phyloP scores from a whole-genome alignment of 1,284 basidiomycete genomes.

The Kalmanozyma brasiliensis region DNA sequence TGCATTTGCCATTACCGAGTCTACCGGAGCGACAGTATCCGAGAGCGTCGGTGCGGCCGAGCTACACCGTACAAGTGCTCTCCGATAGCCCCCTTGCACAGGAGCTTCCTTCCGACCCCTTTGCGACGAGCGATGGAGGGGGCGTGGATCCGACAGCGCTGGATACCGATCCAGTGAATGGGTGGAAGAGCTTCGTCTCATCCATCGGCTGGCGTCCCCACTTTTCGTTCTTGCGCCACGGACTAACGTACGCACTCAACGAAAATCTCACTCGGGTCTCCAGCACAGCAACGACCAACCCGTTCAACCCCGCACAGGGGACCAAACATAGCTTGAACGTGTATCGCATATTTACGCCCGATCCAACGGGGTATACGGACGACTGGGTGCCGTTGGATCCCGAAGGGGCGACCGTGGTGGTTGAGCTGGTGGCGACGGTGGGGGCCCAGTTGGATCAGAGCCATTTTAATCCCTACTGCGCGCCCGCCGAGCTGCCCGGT shows the following conservation, averaged over 20 bases:
- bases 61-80: slow-evolving; percentile 29
- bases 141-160: slow-evolving; percentile 24
- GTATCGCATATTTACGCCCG: slow-evolving; percentile 44
- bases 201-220: slow-evolving; percentile 43
- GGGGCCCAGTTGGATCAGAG: slow-evolving; percentile 34
- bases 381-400: slow-evolving; percentile 46
- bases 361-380: slow-evolving; percentile 29
- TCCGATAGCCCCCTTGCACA: slow-evolving; percentile 7
- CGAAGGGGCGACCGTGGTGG: slow-evolving; percentile 29
- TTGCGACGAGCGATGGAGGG: too few relatives aligned
- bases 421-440: slow-evolving; percentile 28
- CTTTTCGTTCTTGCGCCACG: slow-evolving; percentile 28
- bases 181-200: slow-evolving; percentile 42
- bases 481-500: slow-evolving; percentile 2
- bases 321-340: slow-evolving; percentile 33
- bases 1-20: slow-evolving; percentile 28
- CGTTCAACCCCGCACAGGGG: slow-evolving; percentile 18
- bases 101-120: not conserved
- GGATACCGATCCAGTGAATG: slow-evolving; percentile 25
- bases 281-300: slow-evolving; percentile 5
- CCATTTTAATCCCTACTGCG: slow-evolving; percentile 32
- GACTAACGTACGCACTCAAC: slow-evolving; percentile 28
- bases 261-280: slow-evolving; percentile 11
- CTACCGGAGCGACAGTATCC: slow-evolving; percentile 45
- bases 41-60: slow-evolving; percentile 30